Evolutionary conservation across 768 basidiomycete genomes (phyloP), one percentile per base, ranked within the genome.

Genomic region (Mycena chlorophos): DNA sequence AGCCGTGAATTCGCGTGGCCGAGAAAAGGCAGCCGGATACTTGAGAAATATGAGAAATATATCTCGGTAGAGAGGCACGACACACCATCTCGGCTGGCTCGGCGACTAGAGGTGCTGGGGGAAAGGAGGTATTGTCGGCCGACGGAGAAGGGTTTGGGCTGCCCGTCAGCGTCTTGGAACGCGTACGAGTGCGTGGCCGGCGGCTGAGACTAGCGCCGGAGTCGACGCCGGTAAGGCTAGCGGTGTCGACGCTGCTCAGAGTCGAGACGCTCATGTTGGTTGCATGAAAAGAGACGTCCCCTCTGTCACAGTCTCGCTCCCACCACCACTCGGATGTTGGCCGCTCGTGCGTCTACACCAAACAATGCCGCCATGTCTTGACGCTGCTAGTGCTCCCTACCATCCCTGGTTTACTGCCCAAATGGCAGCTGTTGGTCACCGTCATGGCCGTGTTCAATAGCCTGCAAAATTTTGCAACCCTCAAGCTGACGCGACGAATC

Each of bases 381-480:
- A 62, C 42, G 4, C 26, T 20, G 26, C 12, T 53, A 89, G 87
- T 77, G 64, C 76, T 93, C 10, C 91, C 91, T 0, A 73, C 83
- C 46, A 73, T 76, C 14, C 73, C 75, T 6, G 95, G 94, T 26
- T 78, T 81, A 66, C 81, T 99, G 8, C 92, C 93, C 1, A 80
- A 84, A 69, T 98, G 94, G 94, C 89, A 94, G 71, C 81, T 97
- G 50, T 63, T 95, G 57, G 84, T 94, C 31, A 83, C 92, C 31
- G 74, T 78, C 20, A 80, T 86, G 49, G 91, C 93, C 16, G 54
- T 93, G 25, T 91, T 96, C 78, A 98, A 98, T 76, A 84, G 86
- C 2, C 64, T 84, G 2, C 93, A 97, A 70, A 95, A 90, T 71
- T 88, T 91, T 65, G 60, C 78, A 29, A 93, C 90, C 0, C 78